Percentiles rank a stretch among this genome's conserved stretches.
These are phyloP conservation scores for Saturnispora diversa DNA, from an alignment of 805 yeast species.

Conservation along the genomic window DNA sequence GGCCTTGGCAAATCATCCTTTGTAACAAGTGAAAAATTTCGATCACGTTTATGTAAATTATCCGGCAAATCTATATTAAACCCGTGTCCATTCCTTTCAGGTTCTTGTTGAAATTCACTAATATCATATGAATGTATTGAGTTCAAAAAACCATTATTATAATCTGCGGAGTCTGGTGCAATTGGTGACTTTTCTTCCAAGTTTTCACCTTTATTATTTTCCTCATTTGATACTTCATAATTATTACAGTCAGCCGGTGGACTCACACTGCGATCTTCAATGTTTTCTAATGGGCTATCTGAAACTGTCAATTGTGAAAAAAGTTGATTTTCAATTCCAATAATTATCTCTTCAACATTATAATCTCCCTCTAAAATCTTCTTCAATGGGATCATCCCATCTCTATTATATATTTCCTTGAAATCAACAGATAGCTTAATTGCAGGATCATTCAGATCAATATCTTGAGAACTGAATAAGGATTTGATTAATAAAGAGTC, in stretches of 20 bases:
- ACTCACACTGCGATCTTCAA: no score
- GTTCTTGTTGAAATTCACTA: slow-evolving; percentile 4
- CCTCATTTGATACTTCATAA: no score
- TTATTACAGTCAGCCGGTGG: no score
- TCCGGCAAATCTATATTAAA: slow-evolving; percentile 3
- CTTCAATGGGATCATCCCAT: slow-evolving; percentile 44
- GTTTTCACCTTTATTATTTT: slow-evolving; percentile 7
- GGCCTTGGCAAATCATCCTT: slow-evolving; percentile 42
- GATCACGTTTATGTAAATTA: slow-evolving; percentile 8
- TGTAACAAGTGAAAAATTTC: slow-evolving; percentile 13
- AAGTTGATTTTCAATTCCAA: neutral
- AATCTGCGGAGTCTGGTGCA: no score
- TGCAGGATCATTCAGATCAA: slow-evolving; percentile 37
- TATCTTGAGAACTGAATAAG: slow-evolving; percentile 29
- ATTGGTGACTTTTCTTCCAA: neutral
- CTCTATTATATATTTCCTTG: slow-evolving; percentile 43
- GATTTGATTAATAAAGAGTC: slow-evolving; percentile 17
- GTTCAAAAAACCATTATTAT: neutral
- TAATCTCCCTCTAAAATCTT: slow-evolving; percentile 36
- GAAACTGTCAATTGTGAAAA: no score
- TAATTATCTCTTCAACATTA: neutral
- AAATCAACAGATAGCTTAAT: slow-evolving; percentile 52
- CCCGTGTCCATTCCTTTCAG: neutral
- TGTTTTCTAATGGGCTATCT: no score
- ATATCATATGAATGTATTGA: neutral